Conservation (phyloP, 108 stramenopile species). For the Nitzschia inconspicua region DNA sequence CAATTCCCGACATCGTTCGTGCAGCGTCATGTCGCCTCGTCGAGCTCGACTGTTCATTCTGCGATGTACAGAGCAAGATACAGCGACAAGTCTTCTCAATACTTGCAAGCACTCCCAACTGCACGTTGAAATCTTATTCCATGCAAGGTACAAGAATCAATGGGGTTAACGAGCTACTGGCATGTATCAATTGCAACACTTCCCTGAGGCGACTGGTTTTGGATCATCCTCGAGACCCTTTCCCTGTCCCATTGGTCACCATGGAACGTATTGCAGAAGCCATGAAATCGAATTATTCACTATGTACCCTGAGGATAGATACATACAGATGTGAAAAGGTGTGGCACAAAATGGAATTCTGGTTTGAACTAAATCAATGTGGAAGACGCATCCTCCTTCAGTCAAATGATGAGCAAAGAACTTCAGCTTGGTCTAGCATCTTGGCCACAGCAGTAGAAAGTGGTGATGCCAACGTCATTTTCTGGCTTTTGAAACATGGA, state of each 20-base stretch:
- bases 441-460: background rate
- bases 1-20: slow-evolving; percentile 14
- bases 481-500: slow-evolving; percentile 12
- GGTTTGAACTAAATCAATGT: slow-evolving; percentile 24
- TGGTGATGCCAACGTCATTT: background rate
- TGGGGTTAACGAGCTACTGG: slow-evolving; percentile 6
- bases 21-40: background rate
- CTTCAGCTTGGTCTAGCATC: background rate
- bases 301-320: slow-evolving; percentile 19
- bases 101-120: slow-evolving; percentile 12
- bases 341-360: slow-evolving; percentile 22
- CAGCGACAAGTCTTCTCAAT: slow-evolving; percentile 17
- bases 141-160: slow-evolving; percentile 18
- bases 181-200: slow-evolving; percentile 22
- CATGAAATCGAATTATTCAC: slow-evolving; percentile 16
- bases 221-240: slow-evolving; percentile 19
- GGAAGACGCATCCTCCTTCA: slow-evolving; percentile 24
- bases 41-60: slow-evolving; percentile 27
- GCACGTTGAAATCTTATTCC: slow-evolving; percentile 10
- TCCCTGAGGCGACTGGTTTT: slow-evolving; percentile 15
- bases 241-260: background rate
- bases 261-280: slow-evolving; percentile 13
- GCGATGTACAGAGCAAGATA: slow-evolving; percentile 15
- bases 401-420: background rate
- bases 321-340: background rate